Evolutionary conservation across 352 stramenopile genomes (phyloP), one percentile per base, ranked within the genome.

Genomic region (Phytopythium cucurbitacearum): DNA sequence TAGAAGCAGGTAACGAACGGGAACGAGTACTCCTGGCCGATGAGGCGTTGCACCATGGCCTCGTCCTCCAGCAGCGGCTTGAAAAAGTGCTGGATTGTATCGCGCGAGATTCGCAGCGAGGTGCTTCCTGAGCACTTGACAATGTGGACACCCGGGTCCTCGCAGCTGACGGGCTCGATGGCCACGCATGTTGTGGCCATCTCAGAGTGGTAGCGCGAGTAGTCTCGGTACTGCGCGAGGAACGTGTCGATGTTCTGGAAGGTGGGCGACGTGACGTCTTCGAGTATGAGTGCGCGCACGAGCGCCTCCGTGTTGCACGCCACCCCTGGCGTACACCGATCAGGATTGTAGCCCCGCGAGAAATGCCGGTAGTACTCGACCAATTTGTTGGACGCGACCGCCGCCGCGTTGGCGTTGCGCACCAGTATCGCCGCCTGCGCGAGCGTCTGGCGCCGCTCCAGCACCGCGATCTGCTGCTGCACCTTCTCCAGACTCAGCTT

Each of bases 51-150:
- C n/a, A 87, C 78, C 58, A 89, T 69, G 4, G 62, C 33, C 48
- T 87, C 78, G 49, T 89, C 72, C 6, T 62, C 61, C 7, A 84
- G 50, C 11, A 89, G 40, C 1, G 73, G 75, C 43, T 78, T 65
- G 44, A 87, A 89, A 41, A 89, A 83, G 37, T 87, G 67, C 48
- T 65, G 62, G 64, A 89, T 80, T 13, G 78, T 89, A 48, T 80
- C 69, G 28, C 75, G 60, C 4, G 68, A 82, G 61, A 89, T 85
- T 34, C 73, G 71, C 15, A 89, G 65, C n/a, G 59, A 71, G 5
- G 60, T 65, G 45, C 63, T 46, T 0, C 76, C 76, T 11, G 69
- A 49, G 46, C 71, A 79, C 36, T 80, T 73, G 42, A 85, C 54
- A 0, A 71, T 51, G 33, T 76, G 65, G 35, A 63, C 55, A 28